These are phyloP conservation scores for Suillus fuscotomentosus DNA, from an alignment of 768 basidiomycete species.

Conservation along the genomic window DNA sequence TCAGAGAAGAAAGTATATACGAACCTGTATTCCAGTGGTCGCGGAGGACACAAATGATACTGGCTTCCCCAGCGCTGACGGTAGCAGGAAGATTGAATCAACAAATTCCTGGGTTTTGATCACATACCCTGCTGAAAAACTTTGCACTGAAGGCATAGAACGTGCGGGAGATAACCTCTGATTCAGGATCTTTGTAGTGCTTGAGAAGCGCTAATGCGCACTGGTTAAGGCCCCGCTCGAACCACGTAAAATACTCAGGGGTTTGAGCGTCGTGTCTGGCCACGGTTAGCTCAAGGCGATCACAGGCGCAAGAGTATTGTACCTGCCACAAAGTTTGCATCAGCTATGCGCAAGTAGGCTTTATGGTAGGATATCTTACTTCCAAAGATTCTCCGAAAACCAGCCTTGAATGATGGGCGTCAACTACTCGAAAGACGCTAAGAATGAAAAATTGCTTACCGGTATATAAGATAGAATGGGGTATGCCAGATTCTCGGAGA, in stretches of 20 bases:
- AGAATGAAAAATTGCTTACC: constrained; percentile 10
- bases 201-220: constrained; percentile 22
- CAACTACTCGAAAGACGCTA: neutral
- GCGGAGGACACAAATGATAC: constrained; percentile 20
- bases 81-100: neutral
- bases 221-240: constrained; percentile 24
- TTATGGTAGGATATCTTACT: constrained; percentile 7
- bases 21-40: constrained; percentile 18
- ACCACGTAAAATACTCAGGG: constrained; percentile 20
- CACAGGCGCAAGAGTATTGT: constrained; percentile 9
- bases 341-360: neutral
- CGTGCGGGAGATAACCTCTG: constrained; percentile 17
- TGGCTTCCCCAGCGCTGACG: constrained; percentile 22
- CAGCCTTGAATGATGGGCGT: constrained; percentile 14
- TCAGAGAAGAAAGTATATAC: neutral
- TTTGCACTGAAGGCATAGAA: constrained; percentile 25
- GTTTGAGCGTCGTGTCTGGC: constrained; percentile 17
- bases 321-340: constrained; percentile 1
- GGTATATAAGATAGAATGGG: constrained; percentile 17
- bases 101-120: neutral
- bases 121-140: constrained; percentile 18
- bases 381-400: constrained; percentile 24
- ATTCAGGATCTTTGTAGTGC: constrained; percentile 20
- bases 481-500: constrained; percentile 15
- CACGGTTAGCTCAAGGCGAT: constrained; percentile 18